Evolutionary conservation across 164 flowering plant genomes (phyloP), one percentile per base, ranked within the genome.

Genomic region (Magnolia kwangsiensis): DNA sequence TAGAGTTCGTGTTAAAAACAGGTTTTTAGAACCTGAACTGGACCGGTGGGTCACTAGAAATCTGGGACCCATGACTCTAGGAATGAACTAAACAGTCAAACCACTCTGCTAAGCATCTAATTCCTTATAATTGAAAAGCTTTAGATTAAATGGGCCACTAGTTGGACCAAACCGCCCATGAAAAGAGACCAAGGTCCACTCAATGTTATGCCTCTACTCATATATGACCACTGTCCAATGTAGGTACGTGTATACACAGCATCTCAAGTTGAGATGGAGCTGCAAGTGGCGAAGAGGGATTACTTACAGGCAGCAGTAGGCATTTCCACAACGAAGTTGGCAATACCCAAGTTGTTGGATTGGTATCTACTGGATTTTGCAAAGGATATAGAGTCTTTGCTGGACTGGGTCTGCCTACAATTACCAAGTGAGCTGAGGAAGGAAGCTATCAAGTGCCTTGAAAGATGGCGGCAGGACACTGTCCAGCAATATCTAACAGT

Each of bases 311-410:
- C 98, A 45, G 88, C 97, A 51, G 82, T 95, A 23, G 91, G 90
- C 66, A 84, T 91, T 74, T 90, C 95, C 65, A 69, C 75, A 10
- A 69, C 71, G 3, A 88, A 86, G 67, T 50, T 85, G 29, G 83
- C 87, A 24, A 87, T 95, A 55, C 95, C 97, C 50, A 95, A 95
- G 80, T 83, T 95, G 78, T 77, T 95, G 81, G 93, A 95, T 75
- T 95, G 98, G 97, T 95, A 95, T 81, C 76, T 91, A 51, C 91
- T 90, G 1, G 97, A 95, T 84, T 95, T 92, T 82, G 96, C 97
- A 50, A 95, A 95, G 84, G 97, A 93, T 75, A 72, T 91, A 63
- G 97, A 91, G 58, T 91, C 98, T 5, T 84, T 94, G 72, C 83
- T 94, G 20, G 98, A 94, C 76, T 94, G 97, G 98, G 84, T 94